Evolutionary conservation across 2,329 filamentous ascomycete species (phyloP).

Genomic region (Colletotrichum sp.): DNA sequence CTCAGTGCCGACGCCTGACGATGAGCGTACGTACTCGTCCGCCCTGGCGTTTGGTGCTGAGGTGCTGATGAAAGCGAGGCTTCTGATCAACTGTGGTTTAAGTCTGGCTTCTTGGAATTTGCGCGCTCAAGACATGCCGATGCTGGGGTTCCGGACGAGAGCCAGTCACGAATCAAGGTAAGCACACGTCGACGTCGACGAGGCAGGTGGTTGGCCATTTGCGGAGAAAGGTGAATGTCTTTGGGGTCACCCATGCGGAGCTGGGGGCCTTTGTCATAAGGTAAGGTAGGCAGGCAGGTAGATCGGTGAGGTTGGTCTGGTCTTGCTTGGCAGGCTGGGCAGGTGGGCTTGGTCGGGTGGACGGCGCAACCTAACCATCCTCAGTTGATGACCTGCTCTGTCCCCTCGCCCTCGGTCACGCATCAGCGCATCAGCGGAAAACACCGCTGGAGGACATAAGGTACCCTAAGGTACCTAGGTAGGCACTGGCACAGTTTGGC

Average conservation of each 20-base stretch:
- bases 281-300: not conserved
- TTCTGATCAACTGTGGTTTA: not conserved
- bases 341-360: not conserved
- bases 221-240: not conserved
- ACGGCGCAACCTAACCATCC: not conserved
- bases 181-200: not conserved
- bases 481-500: not conserved
- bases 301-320: not conserved
- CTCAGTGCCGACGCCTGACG: slow-evolving; percentile 5
- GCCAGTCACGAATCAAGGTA: not conserved
- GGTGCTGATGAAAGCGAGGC: not conserved
- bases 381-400: too few relatives aligned
- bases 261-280: not conserved
- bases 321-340: not conserved
- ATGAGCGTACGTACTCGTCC: not conserved
- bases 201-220: not conserved
- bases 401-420: not conserved
- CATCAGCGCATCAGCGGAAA: not conserved
- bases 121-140: not conserved
- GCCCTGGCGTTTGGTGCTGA: not conserved
- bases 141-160: not conserved
- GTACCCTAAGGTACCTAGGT: not conserved
- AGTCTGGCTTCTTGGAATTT: not conserved
- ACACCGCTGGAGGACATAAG: not conserved
- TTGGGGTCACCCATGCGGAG: not conserved